Base-by-base conservation (phyloP, 2,329 filamentous ascomycete genomes). In the Metarhizium guizhouense region DNA sequence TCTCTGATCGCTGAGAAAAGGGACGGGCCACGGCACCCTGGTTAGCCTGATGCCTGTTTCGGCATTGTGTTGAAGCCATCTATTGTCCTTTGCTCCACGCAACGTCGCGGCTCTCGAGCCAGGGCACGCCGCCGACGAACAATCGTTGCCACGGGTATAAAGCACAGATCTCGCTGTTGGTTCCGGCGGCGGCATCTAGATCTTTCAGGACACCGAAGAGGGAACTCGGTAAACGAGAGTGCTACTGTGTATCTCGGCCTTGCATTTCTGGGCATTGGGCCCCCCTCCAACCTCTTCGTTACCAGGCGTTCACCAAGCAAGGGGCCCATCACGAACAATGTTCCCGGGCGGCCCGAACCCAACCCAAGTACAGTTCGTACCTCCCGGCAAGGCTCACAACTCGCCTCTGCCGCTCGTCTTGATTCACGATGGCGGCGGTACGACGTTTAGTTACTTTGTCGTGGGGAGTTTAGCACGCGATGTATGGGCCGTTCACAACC, bases 401-500 rank as follows among this genome's bases (percentile, higher is more conserved):
- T 48, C 59, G 5, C 56, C 60, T 13, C 51, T 56, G 47, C 65
- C 65, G 30, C 56, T 68, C 20, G 65, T 68, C 2, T 56, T 68
- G 29, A 63, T 68, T 53, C 66, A 68, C 57, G 66, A 68, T 47
- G 66, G 66, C 32, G 65, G 66, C 53, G 66, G 66, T 58, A 68
- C 66, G 13, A 64, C 65, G 16, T 67, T 67, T 54, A 61, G 62
- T 45, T 68, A 68, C 55, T 66, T 65, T 51, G 55, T 66, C 36
- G 56, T 68, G 16, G 65, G 62, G 25, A 62, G 52, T 51, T 47
- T 68, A 50, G 56, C 61, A 18, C 65, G 66, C 48, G 63, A 67
- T 18, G 65, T 68, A 18, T 68, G 65, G 65, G 66, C 64, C 34
- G 59, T 68, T 42, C 65, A 67, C 56, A 63, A 67, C 53, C 64